Base-by-base conservation (phyloP, 2,329 filamentous ascomycete species). In the Aspergillus ruber region DNA sequence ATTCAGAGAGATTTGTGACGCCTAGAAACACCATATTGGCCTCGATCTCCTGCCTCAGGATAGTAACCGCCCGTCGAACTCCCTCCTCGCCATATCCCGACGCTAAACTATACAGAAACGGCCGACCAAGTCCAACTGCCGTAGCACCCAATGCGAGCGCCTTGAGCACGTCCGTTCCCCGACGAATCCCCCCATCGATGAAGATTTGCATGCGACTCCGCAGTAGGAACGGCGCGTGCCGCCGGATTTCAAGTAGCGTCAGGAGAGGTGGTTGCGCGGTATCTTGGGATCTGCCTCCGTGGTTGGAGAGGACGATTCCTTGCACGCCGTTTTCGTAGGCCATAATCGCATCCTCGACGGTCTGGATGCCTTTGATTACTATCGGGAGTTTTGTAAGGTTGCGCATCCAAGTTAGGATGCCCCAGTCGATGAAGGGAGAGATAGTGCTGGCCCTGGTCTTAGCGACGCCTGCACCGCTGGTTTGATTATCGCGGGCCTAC, bases 91-190 rank as follows among this genome's bases (percentile, higher is more conserved):
- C 83, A 55, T 85, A 86, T n/a, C 63, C 60, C 0, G 55, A 56
- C 13, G 76, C 78, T 50, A 84, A 57, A 1, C 77, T 76, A 56
- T 76, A 85, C 38, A 85, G 54, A 46, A 83, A 79, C 0, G 79
- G 79, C 15, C 83, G 68, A 0, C 83, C 84, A 8, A 87, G 67
- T 0, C 82, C 82, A 0, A 83, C 83, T 0, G 79, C 82, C 45
- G 70, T 82, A 0, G 82, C 83, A 0, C 84, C 84, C 0, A 86
- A 66, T 45, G 81, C 83, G 9, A 86, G 58, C 0, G 81, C 82
- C 62, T 86, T 86, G 55, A 87, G 74, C 3, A 86, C 78, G 57
- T 87, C 83, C 0, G 81, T 80, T 0, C 84, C 84, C 15, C 82
- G 69, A n/a, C 75, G 73, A 25, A 87, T 74, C 0, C 84, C 84